Evolutionary conservation across 1,284 basidiomycete genomes (phyloP).

Genomic region (Ceratobasidium papillatum): DNA sequence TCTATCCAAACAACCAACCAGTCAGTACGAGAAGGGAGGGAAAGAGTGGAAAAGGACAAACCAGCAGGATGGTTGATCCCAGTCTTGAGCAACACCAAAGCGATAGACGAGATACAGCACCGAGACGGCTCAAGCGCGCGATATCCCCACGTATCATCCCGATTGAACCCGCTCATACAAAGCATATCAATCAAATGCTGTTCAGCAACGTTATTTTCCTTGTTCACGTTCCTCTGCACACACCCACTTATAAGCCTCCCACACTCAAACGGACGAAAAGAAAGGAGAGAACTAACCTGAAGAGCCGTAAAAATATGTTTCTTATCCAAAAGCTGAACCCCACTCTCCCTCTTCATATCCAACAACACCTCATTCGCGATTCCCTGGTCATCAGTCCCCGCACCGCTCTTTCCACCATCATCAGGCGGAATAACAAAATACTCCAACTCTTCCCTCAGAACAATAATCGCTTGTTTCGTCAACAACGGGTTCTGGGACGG

Average conservation of each 20-base stretch:
- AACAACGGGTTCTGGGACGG: slow-evolving; percentile 86
- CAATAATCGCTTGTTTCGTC: slow-evolving; percentile 97
- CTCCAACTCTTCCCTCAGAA: slow-evolving; percentile 96
- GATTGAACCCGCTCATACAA: slow-evolving; percentile 98
- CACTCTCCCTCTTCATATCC: slow-evolving; percentile 83
- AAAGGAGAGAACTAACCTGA: slow-evolving; percentile 3
- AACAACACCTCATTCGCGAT: slow-evolving; percentile 78
- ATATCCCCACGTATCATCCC: slow-evolving; percentile 97
- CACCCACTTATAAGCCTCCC: neutral
- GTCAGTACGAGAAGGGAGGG: neutral
- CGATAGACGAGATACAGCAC: slow-evolving; percentile 98
- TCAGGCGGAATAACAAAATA: slow-evolving; percentile 96
- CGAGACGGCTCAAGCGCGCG: slow-evolving; percentile 93
- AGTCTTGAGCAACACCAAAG: slow-evolving; percentile 96
- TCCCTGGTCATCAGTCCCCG: slow-evolving; percentile 75
- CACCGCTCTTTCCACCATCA: slow-evolving; percentile 54
- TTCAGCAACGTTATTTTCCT: slow-evolving; percentile 98
- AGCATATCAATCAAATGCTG: slow-evolving; percentile 99
- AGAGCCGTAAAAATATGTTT: slow-evolving; percentile 96
- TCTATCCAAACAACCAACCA: slow-evolving; percentile 2
- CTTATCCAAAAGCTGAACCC: slow-evolving; percentile 87
- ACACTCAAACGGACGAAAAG: neutral
- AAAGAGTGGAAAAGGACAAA: slow-evolving; percentile 54
- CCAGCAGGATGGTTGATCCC: slow-evolving; percentile 82
- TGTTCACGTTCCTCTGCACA: slow-evolving; percentile 94